Percentiles rank a stretch among this genome's conserved stretches.
Conservation (phyloP, 805 yeast genomes). For the Candida takata region DNA sequence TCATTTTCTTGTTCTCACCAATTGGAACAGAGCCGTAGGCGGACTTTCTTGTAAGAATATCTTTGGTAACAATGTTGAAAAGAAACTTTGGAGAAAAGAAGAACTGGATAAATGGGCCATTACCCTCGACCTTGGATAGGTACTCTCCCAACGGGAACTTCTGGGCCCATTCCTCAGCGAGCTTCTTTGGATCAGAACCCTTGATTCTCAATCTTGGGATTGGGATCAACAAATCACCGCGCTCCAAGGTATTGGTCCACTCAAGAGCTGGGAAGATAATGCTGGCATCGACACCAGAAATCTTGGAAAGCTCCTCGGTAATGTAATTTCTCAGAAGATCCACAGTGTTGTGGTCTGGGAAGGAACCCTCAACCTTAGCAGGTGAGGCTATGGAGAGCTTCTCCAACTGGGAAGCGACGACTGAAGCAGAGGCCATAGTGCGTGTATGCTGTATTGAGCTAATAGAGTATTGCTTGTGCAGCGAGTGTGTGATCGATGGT, state of each 20-base stretch:
- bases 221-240: constrained; percentile 91
- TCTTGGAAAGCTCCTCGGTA: constrained; percentile 62
- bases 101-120: constrained; percentile 90
- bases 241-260: constrained; percentile 75
- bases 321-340: constrained; percentile 90
- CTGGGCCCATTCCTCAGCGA: constrained; percentile 72
- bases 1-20: constrained; percentile 62
- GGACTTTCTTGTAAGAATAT: constrained; percentile 51
- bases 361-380: constrained; percentile 45
- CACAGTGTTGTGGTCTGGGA: constrained; percentile 71
- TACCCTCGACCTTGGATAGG: constrained; percentile 65
- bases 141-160: constrained; percentile 68
- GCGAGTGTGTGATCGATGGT: not conserved
- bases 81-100: constrained; percentile 65
- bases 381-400: constrained; percentile 37
- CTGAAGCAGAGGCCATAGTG: constrained; percentile 22
- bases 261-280: constrained; percentile 82
- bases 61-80: constrained; percentile 62
- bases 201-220: constrained; percentile 86
- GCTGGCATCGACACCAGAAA: constrained; percentile 64
- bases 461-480: not conserved
- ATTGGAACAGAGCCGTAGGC: constrained; percentile 68
- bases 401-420: constrained; percentile 25
- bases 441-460: no score
- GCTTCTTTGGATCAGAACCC: constrained; percentile 68